Conservation (phyloP, 805 yeast genomes). For the Kazachstania psychrophila region DNA sequence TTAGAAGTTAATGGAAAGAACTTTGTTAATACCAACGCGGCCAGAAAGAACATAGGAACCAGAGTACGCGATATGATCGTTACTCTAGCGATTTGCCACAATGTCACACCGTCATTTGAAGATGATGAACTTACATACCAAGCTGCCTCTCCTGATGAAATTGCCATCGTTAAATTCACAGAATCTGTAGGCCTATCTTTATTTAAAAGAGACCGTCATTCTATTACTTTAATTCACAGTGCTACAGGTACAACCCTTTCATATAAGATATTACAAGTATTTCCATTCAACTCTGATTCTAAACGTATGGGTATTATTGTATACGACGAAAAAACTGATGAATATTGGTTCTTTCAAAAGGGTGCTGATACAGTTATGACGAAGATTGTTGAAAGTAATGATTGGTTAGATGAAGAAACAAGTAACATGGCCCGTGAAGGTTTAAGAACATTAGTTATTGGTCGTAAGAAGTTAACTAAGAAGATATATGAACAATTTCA, state of each 20-base stretch:
- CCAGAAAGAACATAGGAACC: constrained; percentile 61
- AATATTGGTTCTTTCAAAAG: constrained; percentile 76
- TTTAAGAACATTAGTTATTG: constrained; percentile 85
- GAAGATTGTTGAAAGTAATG: constrained; percentile 70
- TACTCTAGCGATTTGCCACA: constrained; percentile 90
- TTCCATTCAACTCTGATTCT: constrained; percentile 93
- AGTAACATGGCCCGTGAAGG: constrained; percentile 99
- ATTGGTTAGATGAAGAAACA: constrained; percentile 97
- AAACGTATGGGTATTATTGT: constrained; percentile 93
- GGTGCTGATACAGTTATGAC: constrained; percentile 97
- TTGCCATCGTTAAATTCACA: constrained; percentile 91
- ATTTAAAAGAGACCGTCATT: constrained; percentile 70
- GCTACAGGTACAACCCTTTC: constrained; percentile 42
- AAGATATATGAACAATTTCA: constrained; percentile 54
- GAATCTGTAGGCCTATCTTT: constrained; percentile 77
- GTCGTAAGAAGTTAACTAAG: constrained; percentile 58
- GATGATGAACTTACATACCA: constrained; percentile 74
- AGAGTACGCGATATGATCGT: constrained; percentile 72
- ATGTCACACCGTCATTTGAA: constrained; percentile 88
- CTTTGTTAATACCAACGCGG: constrained; percentile 11
- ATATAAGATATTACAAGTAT: constrained; percentile 67
- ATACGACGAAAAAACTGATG: constrained; percentile 51
- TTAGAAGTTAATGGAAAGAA: constrained; percentile 8
- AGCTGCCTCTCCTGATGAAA: constrained; percentile 98
- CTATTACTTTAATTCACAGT: constrained; percentile 58